Evolutionary conservation across 2,329 filamentous ascomycete species (phyloP), one percentile per base, ranked within the genome.

Genomic region (Arthrobotrys pseudoclavata): DNA sequence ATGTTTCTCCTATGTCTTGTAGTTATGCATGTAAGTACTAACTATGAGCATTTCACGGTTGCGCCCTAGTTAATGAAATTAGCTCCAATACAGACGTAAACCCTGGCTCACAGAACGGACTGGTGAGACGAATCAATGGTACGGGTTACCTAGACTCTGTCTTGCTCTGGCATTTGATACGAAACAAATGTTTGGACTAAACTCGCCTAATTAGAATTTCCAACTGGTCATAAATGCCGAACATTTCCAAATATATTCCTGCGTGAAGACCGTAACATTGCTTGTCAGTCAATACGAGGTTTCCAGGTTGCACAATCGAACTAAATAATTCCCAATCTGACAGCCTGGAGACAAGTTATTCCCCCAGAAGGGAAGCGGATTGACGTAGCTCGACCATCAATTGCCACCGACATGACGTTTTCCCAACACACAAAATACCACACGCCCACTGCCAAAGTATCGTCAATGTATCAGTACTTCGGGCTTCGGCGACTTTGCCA

Each of bases 391-490:
- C 22, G 12, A 63, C 60, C 60, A 6, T 3, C 3, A 50, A 24
- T 50, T 24, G 47, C 29, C 63, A 52, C 63, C 47, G 18, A 20
- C 9, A 67, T 67, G 63, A 67, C 63, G 63, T 67, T 34, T 29
- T 18, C 47, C 10, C 63, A 67, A 67, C 63, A 67, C 62, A 52
- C 10, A 50, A 63, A 63, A 47, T 63, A 48, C 60, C 60, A 63
- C 60, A 48, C 10, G 13, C 13, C 15, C 15, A 18, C 20, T 24
- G 29, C 24, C 15, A 24, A 53, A 31, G 24, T 55, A 20, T 37
- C n/a, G 13, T n/a, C 15, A 34, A 55, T 4, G 52, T 55, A 55
- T 22, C 52, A 37, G 52, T 57, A 57, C 52, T 22, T 13, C 52
- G 29, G 50, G 10, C 29, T 37, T 22, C 15, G 37, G 7, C 29